Percentiles rank a stretch among this genome's conserved stretches.
Conservation (phyloP, 129 eudicot species). For the sunflower (Helianthus annuus) region DNA sequence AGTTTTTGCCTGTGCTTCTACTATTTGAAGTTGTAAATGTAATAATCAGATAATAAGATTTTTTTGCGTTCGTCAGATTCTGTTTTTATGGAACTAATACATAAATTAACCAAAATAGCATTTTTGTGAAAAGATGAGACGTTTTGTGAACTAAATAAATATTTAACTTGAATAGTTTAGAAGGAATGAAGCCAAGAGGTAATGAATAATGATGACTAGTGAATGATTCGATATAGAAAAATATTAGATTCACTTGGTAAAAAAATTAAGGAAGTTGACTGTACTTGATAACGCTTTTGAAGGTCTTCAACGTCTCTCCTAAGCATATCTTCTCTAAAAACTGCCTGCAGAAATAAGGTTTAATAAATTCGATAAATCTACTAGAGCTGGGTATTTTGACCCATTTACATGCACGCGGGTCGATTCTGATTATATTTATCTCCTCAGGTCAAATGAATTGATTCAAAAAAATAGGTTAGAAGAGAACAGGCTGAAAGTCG, state of each 20-base stretch:
- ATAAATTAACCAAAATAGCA: neutral
- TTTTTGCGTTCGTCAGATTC: neutral
- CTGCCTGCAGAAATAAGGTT: constrained; percentile 59
- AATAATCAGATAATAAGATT: neutral
- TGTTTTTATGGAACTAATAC: neutral
- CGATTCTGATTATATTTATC: neutral
- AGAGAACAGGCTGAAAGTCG: neutral
- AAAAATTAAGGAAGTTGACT: constrained; percentile 15
- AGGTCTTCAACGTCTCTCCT: constrained; percentile 92
- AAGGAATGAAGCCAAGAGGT: constrained; percentile 12
- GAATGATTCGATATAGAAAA: neutral
- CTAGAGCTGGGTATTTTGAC: constrained; percentile 8
- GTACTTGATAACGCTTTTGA: constrained; percentile 89
- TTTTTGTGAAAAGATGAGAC: neutral
- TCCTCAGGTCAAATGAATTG: neutral
- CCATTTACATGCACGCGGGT: neutral
- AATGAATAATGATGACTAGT: constrained; percentile 15
- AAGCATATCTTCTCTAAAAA: constrained; percentile 81
- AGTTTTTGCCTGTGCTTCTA: neutral
- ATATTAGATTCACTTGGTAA: constrained; percentile 14
- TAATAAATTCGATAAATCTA: neutral
- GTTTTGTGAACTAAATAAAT: neutral
- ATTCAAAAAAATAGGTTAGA: neutral
- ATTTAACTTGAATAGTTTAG: neutral
- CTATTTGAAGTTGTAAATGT: neutral